Base-by-base conservation (phyloP, 768 basidiomycete genomes). In the Panaeolus papilionaceus region DNA sequence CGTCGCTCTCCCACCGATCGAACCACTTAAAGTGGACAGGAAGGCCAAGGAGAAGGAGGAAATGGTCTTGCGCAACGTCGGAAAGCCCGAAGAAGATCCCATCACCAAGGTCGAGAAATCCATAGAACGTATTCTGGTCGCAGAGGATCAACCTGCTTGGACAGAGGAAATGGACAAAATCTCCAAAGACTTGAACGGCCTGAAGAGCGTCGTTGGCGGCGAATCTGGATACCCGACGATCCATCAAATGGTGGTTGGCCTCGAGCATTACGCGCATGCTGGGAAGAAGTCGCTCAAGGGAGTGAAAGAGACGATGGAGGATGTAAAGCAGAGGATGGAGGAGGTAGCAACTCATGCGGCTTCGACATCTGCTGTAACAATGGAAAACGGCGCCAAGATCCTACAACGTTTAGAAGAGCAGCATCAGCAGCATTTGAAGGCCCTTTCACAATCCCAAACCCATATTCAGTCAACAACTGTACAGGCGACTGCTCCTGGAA, bases 201-300 rank as follows among this genome's bases (percentile, higher is more conserved):
- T 77, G 26, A 76, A 74, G 51, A 68, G 66, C 42, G 71, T 72
- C 16, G 66, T 78, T n/a, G 74, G 74, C 18, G 72, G 74, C 6
- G 75, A 73, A 26, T 64, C 69, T 26, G 75, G 74, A 3, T 71
- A 67, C 42, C 74, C 73, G 23, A 78, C 69, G 7, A 74, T 82
- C 16, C 79, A 79, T 47, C 72, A 81, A 61, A 73, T 79, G 64
- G 67, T 80, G 0, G 66, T 76, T 3, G 75, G 69, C 14, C 71
- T 83, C 28, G 77, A 78, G 51, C 71, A 74, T 44, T 75, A 73
- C 9, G 70, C 75, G 8, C 72, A 72, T 63, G 70, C 71, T 20
- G 74, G 78, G 40, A 70, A 75, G 37, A 71, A 73, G 23, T 67
- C 71, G 45, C 67, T 81, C 23, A 63, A 72, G 40, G 62, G 63